Evolutionary conservation across 129 eudicot species (phyloP).

Genomic region (carrot (Daucus carota)): DNA sequence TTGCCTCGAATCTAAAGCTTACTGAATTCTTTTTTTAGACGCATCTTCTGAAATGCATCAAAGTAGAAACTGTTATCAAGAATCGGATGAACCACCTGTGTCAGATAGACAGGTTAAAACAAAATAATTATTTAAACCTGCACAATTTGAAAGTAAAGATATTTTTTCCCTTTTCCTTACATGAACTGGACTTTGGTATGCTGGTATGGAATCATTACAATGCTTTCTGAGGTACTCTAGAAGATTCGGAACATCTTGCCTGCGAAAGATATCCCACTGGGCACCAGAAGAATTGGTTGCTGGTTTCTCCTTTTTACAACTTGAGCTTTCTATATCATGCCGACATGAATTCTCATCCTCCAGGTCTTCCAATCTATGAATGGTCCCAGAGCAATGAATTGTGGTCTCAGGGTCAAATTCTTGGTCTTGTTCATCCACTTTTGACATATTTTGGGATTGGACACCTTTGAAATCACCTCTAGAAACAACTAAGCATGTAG

Average conservation of each 20-base stretch:
- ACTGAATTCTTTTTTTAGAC: slow-evolving; percentile 86
- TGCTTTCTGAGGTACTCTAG: slow-evolving; percentile 64
- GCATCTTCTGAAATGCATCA: slow-evolving; percentile 64
- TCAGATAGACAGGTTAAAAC: slow-evolving; percentile 32
- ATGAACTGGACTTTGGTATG: slow-evolving; percentile 30
- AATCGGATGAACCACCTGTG: slow-evolving; percentile 75
- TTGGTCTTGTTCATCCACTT: slow-evolving; percentile 13
- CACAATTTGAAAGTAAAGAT: too few species aligned
- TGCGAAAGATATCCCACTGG: slow-evolving; percentile 82
- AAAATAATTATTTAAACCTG: slow-evolving; percentile 19
- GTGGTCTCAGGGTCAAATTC: slow-evolving; percentile 39
- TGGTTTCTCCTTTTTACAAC: slow-evolving; percentile 23
- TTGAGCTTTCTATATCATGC: slow-evolving; percentile 38
- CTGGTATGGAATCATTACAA: slow-evolving; percentile 40
- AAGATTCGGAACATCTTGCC: slow-evolving; percentile 82
- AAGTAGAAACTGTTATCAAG: slow-evolving; percentile 69
- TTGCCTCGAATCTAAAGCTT: slow-evolving; percentile 17
- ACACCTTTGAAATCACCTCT: slow-evolving; percentile 4
- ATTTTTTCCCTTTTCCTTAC: slow-evolving; percentile 34
- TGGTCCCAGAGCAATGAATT: slow-evolving; percentile 38
- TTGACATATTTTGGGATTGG: slow-evolving; percentile 18
- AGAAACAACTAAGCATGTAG: slow-evolving; percentile 34
- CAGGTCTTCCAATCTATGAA: slow-evolving; percentile 40
- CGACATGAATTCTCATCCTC: slow-evolving; percentile 33
- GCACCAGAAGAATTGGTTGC: slow-evolving; percentile 52